These are phyloP conservation scores for Mycocentrospora acerina DNA, from an alignment of 2,329 filamentous ascomycete genomes.

Conservation along the genomic window DNA sequence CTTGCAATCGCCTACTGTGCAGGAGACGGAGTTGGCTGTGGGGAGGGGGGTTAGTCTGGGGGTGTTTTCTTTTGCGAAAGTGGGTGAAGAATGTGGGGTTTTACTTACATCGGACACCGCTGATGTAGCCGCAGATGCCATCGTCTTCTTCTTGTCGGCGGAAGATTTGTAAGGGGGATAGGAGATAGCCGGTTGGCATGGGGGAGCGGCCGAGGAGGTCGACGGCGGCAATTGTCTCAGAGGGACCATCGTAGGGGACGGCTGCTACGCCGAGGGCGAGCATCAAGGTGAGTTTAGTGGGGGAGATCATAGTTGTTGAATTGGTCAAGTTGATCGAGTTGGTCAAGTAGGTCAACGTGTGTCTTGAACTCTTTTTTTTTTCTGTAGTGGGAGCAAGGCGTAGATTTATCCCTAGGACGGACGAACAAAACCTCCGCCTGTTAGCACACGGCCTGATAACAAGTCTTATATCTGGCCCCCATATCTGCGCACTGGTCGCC, in stretches of 20 bases:
- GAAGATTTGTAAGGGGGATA: constrained; percentile 10
- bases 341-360: too few species aligned
- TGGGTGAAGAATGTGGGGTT: background rate
- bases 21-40: constrained; percentile 13
- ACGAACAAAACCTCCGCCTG: too few species aligned
- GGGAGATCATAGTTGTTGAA: too few species aligned
- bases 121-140: constrained; percentile 15
- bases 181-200: constrained; percentile 8
- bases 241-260: constrained; percentile 7
- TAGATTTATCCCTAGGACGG: too few species aligned
- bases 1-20: constrained; percentile 11
- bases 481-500: too few species aligned
- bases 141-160: constrained; percentile 10
- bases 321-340: too few species aligned
- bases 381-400: too few species aligned
- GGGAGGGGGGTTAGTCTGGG: background rate
- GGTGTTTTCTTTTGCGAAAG: background rate
- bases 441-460: too few species aligned
- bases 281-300: too few species aligned
- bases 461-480: too few species aligned
- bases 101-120: constrained; percentile 12
- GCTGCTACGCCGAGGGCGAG: background rate
- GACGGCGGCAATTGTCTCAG: constrained; percentile 6
- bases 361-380: too few species aligned
- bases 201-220: constrained; percentile 12